Evolutionary conservation across 139 green algal genomes (phyloP).

Genomic region (Pleodorina starrii): DNA sequence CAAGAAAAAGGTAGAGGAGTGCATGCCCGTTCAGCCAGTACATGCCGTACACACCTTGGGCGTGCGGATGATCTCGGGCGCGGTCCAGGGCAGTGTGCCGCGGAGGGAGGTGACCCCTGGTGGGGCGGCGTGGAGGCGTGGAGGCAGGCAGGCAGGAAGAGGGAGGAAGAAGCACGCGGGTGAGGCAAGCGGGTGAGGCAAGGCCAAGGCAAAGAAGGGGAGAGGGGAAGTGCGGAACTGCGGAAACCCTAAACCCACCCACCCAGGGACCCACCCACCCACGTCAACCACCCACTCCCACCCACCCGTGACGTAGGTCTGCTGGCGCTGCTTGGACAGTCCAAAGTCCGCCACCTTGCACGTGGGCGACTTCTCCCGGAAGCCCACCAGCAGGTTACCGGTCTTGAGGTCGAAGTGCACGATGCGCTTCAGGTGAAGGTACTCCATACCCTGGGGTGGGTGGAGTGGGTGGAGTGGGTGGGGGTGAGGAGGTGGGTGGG

Average conservation of each 20-base stretch:
- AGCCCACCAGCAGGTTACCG: conserved; percentile 79
- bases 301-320: conserved; percentile 80
- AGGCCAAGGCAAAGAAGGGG: no score
- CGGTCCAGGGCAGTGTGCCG: conserved; percentile 87
- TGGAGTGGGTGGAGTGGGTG: neutral
- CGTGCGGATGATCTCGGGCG: conserved; percentile 85
- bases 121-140: neutral
- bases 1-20: no score
- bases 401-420: conserved; percentile 90
- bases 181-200: no score
- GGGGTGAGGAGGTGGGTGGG: neutral
- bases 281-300: neutral
- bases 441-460: conserved; percentile 81
- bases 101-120: conserved; percentile 78
- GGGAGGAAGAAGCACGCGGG: no score
- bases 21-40: no score
- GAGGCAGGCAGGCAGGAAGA: neutral
- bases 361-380: conserved; percentile 70
- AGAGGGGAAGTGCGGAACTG: no score
- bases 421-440: conserved; percentile 74
- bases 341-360: conserved; percentile 90
- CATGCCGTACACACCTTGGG: conserved; percentile 55
- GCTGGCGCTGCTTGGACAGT: conserved; percentile 76
- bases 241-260: no score
- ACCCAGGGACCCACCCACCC: no score